Conservation (phyloP, 2,329 filamentous ascomycete genomes). For the Sporothrix humicola region DNA sequence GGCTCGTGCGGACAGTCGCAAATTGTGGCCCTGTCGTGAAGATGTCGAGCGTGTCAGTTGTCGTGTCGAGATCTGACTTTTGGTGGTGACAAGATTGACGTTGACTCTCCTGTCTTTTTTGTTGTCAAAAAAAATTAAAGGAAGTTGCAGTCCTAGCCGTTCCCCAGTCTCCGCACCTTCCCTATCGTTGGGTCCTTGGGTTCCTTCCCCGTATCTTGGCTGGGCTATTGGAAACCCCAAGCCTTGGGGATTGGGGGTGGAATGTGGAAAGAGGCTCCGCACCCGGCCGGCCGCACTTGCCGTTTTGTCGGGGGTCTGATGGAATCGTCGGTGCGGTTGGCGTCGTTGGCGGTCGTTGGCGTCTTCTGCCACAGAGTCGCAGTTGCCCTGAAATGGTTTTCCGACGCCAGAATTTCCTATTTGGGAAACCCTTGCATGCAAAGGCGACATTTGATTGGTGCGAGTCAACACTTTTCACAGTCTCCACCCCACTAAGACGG, state of each 20-base stretch:
- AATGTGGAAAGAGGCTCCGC: not conserved
- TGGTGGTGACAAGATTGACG: not conserved
- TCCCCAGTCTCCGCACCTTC: slow-evolving; percentile 3
- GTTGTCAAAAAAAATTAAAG: not conserved
- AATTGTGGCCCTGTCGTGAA: not conserved
- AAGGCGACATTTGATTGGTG: not conserved
- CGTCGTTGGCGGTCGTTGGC: too few species aligned
- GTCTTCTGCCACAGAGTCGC: not conserved
- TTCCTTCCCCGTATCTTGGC: not conserved
- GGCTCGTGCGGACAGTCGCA: not conserved
- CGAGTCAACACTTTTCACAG: not conserved
- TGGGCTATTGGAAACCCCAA: not conserved
- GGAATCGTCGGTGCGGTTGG: not conserved
- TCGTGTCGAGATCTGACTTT: not conserved
- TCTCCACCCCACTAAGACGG: not conserved
- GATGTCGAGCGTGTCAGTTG: not conserved
- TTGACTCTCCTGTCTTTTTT: not conserved
- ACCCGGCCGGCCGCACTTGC: not conserved
- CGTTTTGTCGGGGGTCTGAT: not conserved
- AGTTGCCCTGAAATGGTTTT: not conserved
- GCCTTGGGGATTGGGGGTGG: not conserved
- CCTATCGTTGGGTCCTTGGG: too few species aligned
- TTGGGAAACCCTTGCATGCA: not conserved
- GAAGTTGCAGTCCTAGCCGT: not conserved
- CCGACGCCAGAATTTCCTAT: not conserved